These are phyloP conservation scores for Chenopodium quinoa DNA, from an alignment of 148 eudicot genomes.

Conservation along the genomic window DNA sequence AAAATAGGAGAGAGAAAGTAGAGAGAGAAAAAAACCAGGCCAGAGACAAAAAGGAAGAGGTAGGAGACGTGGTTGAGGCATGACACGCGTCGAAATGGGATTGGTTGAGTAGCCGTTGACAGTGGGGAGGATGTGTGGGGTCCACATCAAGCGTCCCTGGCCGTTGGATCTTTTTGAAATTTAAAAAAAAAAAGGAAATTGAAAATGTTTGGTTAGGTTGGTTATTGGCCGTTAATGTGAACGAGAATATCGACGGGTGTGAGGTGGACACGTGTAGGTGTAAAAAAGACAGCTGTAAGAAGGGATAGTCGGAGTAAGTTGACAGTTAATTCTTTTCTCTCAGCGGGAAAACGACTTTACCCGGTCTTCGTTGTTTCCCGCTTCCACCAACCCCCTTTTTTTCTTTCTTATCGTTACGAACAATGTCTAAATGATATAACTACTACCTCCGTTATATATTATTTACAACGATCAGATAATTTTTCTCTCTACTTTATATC, in stretches of 20 bases:
- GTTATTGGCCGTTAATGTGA: slow-evolving; percentile 29
- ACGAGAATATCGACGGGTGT: neutral
- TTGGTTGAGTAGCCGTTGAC: slow-evolving; percentile 17
- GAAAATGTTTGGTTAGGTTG: slow-evolving; percentile 14
- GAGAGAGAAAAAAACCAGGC: slow-evolving; percentile 6
- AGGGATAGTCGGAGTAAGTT: neutral
- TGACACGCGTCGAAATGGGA: slow-evolving; percentile 7
- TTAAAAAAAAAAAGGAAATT: neutral
- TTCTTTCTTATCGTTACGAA: too few species aligned
- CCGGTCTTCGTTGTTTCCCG: neutral
- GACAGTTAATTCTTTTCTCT: neutral
- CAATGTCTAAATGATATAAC: too few species aligned
- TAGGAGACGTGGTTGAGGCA: slow-evolving; percentile 6
- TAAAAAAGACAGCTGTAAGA: neutral
- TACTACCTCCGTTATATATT: too few species aligned
- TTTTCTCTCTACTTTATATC: too few species aligned
- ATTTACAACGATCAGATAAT: too few species aligned
- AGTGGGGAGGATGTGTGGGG: slow-evolving; percentile 10
- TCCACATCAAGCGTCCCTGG: slow-evolving; percentile 15
- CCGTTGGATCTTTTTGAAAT: slow-evolving; percentile 25
- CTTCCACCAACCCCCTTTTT: neutral
- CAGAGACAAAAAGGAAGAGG: slow-evolving; percentile 12
- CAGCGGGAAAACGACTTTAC: slow-evolving; percentile 10
- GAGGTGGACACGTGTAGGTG: slow-evolving; percentile 1
- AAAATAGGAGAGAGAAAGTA: slow-evolving; percentile 19